Percentiles rank a stretch among this genome's conserved stretches.
Conservation (phyloP, 1,284 basidiomycete genomes). For the Boletus smithii region DNA sequence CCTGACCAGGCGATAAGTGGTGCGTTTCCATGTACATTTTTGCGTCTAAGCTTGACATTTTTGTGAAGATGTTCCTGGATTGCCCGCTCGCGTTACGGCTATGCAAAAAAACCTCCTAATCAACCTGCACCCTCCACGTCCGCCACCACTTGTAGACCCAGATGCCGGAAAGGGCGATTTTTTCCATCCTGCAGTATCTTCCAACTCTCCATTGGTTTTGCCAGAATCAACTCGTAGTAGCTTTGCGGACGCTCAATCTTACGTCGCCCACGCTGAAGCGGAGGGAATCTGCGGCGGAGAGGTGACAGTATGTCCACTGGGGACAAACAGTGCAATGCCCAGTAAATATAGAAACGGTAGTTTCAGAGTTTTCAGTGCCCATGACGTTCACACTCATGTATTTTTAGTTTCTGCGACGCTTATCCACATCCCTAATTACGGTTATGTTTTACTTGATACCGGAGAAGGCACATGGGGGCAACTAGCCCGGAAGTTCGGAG, state of each 20-base stretch:
- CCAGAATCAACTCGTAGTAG: slow-evolving; percentile 35
- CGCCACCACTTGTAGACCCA: slow-evolving; percentile 39
- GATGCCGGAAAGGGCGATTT: slow-evolving; percentile 39
- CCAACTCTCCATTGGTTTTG: slow-evolving; percentile 32
- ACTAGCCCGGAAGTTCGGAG: slow-evolving; percentile 75
- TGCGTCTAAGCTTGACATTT: neutral
- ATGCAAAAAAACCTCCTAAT: slow-evolving; percentile 38
- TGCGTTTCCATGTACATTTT: slow-evolving; percentile 26
- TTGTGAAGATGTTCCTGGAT: slow-evolving; percentile 41
- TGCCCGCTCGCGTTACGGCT: slow-evolving; percentile 46
- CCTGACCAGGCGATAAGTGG: slow-evolving; percentile 43
- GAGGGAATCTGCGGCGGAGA: slow-evolving; percentile 50
- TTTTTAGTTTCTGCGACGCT: slow-evolving; percentile 71
- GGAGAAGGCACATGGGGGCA: slow-evolving; percentile 95
- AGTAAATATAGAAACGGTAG: slow-evolving; percentile 82
- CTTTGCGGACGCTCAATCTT: slow-evolving; percentile 36
- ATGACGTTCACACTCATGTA: slow-evolving; percentile 1
- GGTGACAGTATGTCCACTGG: slow-evolving; percentile 74
- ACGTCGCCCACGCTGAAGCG: slow-evolving; percentile 17
- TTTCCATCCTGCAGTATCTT: slow-evolving; percentile 46
- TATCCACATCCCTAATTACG: slow-evolving; percentile 63
- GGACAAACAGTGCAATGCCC: slow-evolving; percentile 86
- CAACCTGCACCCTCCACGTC: slow-evolving; percentile 45
- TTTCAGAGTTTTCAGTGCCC: slow-evolving; percentile 15
- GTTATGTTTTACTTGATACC: slow-evolving; percentile 80